Conservation (phyloP, 169 alveolate genomes). For the Plasmodium reichenowi region DNA sequence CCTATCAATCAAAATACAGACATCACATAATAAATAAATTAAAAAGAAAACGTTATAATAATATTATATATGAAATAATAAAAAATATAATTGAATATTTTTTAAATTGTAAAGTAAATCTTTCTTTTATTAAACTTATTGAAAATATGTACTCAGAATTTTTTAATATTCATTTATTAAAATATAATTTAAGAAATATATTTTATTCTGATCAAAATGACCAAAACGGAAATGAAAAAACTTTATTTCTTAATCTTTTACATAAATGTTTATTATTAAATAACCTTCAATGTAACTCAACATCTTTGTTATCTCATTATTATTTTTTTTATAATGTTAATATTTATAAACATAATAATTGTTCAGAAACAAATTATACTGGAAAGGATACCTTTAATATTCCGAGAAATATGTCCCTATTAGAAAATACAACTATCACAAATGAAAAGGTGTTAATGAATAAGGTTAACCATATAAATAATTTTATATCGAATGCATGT, state of each 20-base stretch:
- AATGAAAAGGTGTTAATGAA: no score
- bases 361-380: not conserved
- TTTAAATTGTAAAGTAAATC: constrained; percentile 4
- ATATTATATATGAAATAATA: constrained; percentile 19
- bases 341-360: not conserved
- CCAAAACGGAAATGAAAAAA: not conserved
- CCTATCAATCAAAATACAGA: not conserved
- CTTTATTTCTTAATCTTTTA: constrained; percentile 28
- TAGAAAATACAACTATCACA: no score
- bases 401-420: no score
- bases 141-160: constrained; percentile 38
- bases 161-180: constrained; percentile 22
- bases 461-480: no score
- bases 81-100: constrained; percentile 14
- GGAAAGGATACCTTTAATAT: no score
- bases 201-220: not conserved
- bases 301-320: constrained; percentile 45
- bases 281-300: not conserved
- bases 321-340: constrained; percentile 19
- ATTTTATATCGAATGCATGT: no score
- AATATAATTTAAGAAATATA: constrained; percentile 16
- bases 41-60: not conserved
- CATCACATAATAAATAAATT: not conserved
- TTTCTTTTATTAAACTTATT: constrained; percentile 25
- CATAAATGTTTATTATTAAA: constrained; percentile 39